phyloP scores from a whole-genome alignment of 1,284 basidiomycete genomes.

The Cutaneotrichosporon arboriforme region DNA sequence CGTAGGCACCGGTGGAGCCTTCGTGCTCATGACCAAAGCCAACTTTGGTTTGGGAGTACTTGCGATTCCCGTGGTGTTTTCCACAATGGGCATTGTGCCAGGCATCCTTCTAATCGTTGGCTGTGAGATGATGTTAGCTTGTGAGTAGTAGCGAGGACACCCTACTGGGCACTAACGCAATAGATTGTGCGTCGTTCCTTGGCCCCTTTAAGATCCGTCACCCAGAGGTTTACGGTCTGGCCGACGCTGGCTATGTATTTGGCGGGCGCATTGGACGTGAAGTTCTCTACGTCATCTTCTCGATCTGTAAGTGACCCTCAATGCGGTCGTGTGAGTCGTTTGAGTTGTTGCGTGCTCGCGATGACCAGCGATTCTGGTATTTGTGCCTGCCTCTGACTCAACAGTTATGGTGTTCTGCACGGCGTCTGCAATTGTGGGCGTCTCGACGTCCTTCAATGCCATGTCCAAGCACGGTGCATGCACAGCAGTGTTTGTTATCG shows the following conservation, averaged over 20 bases:
- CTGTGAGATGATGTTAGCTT: constrained; percentile 29
- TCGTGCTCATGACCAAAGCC: constrained; percentile 27
- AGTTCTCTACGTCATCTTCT: constrained; percentile 20
- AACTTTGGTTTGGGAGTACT: constrained; percentile 38
- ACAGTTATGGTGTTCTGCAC: constrained; percentile 24
- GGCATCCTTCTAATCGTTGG: constrained; percentile 31
- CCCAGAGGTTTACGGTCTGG: constrained; percentile 22
- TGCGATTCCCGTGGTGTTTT: constrained; percentile 31
- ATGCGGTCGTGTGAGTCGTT: too few relatives aligned
- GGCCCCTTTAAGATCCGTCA: constrained; percentile 24
- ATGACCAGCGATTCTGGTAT: background rate
- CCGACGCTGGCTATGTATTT: constrained; percentile 28
- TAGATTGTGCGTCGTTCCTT: constrained; percentile 14
- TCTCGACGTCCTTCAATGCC: constrained; percentile 34
- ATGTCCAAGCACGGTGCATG: constrained; percentile 34
- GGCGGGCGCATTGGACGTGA: constrained; percentile 24
- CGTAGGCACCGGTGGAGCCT: constrained; percentile 13
- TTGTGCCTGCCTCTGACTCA: background rate
- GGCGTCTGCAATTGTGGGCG: constrained; percentile 27
- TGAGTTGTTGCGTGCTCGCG: background rate
- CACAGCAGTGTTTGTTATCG: constrained; percentile 36
- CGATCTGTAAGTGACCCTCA: constrained; percentile 2
- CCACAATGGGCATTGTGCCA: constrained; percentile 31
- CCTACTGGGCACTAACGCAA: background rate
- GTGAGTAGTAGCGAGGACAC: constrained; percentile 1